Conservation (phyloP, 1,284 basidiomycete species). For the Microbotryum silenes-acaulis region DNA sequence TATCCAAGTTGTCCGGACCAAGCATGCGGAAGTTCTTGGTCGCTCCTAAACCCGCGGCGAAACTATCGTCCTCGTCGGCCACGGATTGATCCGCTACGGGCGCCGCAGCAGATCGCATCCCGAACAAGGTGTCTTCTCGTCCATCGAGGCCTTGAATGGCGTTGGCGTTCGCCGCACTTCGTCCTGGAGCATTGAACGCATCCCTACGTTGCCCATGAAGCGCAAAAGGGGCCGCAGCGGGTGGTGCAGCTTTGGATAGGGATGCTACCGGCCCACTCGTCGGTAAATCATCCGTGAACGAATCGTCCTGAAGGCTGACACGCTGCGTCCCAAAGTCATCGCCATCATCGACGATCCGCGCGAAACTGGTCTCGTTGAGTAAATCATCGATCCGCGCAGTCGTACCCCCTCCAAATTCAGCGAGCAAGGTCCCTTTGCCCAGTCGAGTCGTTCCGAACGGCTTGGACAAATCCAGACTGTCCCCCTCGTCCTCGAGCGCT, state of each 20-base stretch:
- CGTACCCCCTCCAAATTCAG: conserved; percentile 41
- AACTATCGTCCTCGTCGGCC: conserved; percentile 13
- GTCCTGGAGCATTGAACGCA: conserved; percentile 6
- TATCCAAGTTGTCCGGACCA: conserved; percentile 30
- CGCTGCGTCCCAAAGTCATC: conserved; percentile 1
- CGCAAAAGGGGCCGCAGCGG: neutral
- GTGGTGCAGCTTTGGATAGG: too few species aligned
- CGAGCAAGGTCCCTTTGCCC: neutral
- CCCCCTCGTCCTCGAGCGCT: neutral
- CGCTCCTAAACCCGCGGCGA: neutral
- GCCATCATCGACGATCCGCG: conserved; percentile 24
- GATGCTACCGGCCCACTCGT: too few species aligned
- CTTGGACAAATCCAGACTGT: neutral
- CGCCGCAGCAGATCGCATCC: conserved; percentile 8
- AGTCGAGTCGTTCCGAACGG: too few species aligned
- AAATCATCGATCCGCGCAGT: conserved; percentile 38
- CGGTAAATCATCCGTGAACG: neutral
- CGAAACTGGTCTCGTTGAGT: conserved; percentile 14
- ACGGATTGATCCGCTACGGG: neutral
- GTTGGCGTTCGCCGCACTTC: neutral
- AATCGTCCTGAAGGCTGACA: neutral
- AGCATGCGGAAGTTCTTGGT: conserved; percentile 28
- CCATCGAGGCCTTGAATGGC: conserved; percentile 9
- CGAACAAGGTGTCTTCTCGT: conserved; percentile 31
- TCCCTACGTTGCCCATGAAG: neutral